Evolutionary conservation across 768 basidiomycete species (phyloP).

Genomic region (Pleurotus citrinopileatus): DNA sequence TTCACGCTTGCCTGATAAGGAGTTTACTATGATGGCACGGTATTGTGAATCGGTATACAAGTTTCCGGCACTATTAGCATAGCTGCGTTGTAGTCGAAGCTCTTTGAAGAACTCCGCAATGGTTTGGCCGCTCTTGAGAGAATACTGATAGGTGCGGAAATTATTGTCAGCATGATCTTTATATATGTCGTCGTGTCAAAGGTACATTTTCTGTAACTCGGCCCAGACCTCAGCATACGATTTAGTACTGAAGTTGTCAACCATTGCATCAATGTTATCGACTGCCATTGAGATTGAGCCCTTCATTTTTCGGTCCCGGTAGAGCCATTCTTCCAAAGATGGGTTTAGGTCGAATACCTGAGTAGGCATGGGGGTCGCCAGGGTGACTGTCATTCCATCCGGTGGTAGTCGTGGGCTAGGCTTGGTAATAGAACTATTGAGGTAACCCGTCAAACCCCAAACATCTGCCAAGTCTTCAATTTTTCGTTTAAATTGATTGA

Average conservation of each 20-base stretch:
- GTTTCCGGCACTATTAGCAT: slow-evolving; percentile 15
- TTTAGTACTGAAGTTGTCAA: slow-evolving; percentile 15
- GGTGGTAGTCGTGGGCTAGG: neutral
- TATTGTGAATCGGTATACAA: slow-evolving; percentile 15
- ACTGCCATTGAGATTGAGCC: neutral
- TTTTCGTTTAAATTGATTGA: neutral
- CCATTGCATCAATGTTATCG: slow-evolving; percentile 13
- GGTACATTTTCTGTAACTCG: neutral
- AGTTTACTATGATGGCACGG: slow-evolving; percentile 17
- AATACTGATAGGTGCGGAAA: neutral
- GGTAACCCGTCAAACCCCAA: neutral
- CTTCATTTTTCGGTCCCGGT: slow-evolving; percentile 13
- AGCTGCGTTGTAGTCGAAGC: neutral
- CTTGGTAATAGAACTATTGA: neutral
- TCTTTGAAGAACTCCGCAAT: neutral
- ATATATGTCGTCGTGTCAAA: neutral
- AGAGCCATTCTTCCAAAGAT: slow-evolving; percentile 17
- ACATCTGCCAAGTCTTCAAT: neutral
- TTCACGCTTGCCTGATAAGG: slow-evolving; percentile 17
- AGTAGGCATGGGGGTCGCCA: neutral
- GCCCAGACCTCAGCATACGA: slow-evolving; percentile 2
- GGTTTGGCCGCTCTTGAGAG: neutral
- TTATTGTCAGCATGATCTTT: neutral
- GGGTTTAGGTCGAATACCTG: slow-evolving; percentile 6
- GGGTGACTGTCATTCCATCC: neutral